These are phyloP conservation scores for Sporothrix protearum DNA, from an alignment of 2,329 filamentous ascomycete species.

Conservation along the genomic window DNA sequence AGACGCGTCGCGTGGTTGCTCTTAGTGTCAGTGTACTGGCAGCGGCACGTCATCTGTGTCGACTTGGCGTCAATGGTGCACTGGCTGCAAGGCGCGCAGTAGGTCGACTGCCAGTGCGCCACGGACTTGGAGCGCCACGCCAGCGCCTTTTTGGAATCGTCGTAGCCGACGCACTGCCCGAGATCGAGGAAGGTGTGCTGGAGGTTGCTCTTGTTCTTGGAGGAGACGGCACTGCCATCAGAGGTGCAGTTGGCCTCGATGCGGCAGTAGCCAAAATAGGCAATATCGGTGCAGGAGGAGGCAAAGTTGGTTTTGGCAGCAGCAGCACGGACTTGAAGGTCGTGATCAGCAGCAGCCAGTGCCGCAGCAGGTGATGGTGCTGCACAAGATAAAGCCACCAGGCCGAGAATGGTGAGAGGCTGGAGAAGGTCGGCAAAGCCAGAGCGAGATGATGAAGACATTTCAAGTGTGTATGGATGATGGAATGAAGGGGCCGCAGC, in stretches of 20 bases:
- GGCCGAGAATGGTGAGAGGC: neutral
- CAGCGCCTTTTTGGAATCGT: neutral
- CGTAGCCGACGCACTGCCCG: constrained; percentile 26
- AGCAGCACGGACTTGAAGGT: neutral
- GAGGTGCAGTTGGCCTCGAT: constrained; percentile 25
- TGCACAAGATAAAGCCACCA: neutral
- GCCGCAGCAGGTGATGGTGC: neutral
- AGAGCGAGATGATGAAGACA: neutral
- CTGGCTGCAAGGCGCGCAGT: constrained; percentile 25
- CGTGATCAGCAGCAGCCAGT: neutral
- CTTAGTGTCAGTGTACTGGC: constrained; percentile 8
- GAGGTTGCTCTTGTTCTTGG: neutral
- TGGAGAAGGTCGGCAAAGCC: neutral
- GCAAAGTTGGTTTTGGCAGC: constrained; percentile 15
- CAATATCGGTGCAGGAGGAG: constrained; percentile 19
- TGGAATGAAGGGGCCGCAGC: too few relatives aligned
- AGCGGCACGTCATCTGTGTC: constrained; percentile 25
- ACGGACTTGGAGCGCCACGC: constrained; percentile 22
- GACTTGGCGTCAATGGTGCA: constrained; percentile 24
- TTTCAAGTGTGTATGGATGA: neutral
- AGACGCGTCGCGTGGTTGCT: constrained; percentile 17
- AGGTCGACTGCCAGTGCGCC: constrained; percentile 18
- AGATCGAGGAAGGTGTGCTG: constrained; percentile 25
- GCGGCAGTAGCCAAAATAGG: constrained; percentile 27
- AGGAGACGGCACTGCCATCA: constrained; percentile 11